Evolutionary conservation across 202 grass and related monocot genomes (phyloP).

Genomic region (Schoenoplectus tabernaemontani): DNA sequence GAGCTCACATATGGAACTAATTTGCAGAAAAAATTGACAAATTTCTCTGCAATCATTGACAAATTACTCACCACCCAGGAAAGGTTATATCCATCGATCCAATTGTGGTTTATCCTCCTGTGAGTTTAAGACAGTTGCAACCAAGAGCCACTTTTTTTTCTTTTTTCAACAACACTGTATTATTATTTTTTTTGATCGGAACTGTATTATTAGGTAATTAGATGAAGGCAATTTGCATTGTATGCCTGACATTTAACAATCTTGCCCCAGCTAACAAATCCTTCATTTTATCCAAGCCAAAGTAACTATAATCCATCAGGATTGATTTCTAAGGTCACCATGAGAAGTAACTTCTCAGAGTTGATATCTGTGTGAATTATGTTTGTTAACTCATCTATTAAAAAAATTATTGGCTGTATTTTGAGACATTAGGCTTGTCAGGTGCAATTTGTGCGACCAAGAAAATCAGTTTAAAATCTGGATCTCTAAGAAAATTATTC

Average conservation of each 20-base stretch:
- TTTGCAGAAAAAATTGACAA: background rate
- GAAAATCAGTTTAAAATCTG: background rate
- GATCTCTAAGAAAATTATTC: background rate
- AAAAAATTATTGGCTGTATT: background rate
- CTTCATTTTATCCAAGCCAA: background rate
- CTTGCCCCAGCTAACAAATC: background rate
- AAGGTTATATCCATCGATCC: constrained; percentile 93
- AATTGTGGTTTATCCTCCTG: constrained; percentile 99
- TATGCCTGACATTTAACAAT: background rate
- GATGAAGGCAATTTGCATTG: background rate
- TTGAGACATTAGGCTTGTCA: background rate
- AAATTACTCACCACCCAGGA: constrained; percentile 64
- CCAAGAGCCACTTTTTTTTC: background rate
- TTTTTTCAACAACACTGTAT: background rate
- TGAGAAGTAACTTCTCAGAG: background rate
- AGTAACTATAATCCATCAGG: background rate
- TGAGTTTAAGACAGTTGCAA: background rate
- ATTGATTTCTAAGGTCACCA: background rate
- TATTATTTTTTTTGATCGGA: too few relatives aligned
- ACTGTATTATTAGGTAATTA: background rate
- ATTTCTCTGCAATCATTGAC: background rate
- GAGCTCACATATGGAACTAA: background rate
- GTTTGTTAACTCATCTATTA: background rate
- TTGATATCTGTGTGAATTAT: background rate
- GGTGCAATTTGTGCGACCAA: background rate